A percentile compares a stretch with the other conserved stretches of the same genome.
Evolutionary conservation across 192 early-diverging fungal species (phyloP).

Genomic region (Martensiomyces pterosporus): DNA sequence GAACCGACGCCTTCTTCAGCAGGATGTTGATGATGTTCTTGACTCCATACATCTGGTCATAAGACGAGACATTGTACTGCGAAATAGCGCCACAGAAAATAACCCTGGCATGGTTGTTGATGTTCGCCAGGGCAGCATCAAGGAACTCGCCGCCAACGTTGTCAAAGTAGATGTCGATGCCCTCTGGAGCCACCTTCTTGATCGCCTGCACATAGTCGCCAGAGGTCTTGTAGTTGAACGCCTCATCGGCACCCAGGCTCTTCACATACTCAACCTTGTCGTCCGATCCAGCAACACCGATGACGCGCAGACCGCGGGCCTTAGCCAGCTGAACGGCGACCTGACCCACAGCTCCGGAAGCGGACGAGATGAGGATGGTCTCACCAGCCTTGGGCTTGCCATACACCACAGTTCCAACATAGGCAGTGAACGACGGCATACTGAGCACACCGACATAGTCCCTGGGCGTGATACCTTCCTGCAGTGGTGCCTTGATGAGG

Average conservation of each 20-base stretch:
- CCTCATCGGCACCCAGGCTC: slow-evolving; percentile 14
- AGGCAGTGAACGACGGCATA: slow-evolving; percentile 71
- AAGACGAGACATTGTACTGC: slow-evolving; percentile 58
- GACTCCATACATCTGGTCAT: slow-evolving; percentile 50
- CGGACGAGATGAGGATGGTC: slow-evolving; percentile 69
- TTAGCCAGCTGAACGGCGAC: slow-evolving; percentile 69
- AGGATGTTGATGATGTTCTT: slow-evolving; percentile 59
- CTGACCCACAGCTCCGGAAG: slow-evolving; percentile 62
- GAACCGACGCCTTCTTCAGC: slow-evolving; percentile 54
- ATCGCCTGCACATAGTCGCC: slow-evolving; percentile 37
- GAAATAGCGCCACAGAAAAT: slow-evolving; percentile 72
- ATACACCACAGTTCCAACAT: slow-evolving; percentile 53
- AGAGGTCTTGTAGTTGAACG: slow-evolving; percentile 82
- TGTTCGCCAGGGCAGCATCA: slow-evolving; percentile 57
- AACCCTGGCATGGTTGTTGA: slow-evolving; percentile 65
- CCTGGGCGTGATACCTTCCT: not conserved
- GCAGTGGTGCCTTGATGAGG: not conserved
- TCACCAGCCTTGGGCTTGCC: slow-evolving; percentile 70
- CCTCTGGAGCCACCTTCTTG: slow-evolving; percentile 56
- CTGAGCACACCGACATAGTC: slow-evolving; percentile 56
- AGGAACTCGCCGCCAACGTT: slow-evolving; percentile 43
- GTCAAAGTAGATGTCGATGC: slow-evolving; percentile 72
- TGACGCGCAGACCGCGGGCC: slow-evolving; percentile 47
- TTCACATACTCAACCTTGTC: not conserved
- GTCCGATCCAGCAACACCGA: not conserved